Evolutionary conservation across 257 asterid genomes (phyloP), one percentile per base, ranked within the genome.

Genomic region (Solanum megistacrolobum): DNA sequence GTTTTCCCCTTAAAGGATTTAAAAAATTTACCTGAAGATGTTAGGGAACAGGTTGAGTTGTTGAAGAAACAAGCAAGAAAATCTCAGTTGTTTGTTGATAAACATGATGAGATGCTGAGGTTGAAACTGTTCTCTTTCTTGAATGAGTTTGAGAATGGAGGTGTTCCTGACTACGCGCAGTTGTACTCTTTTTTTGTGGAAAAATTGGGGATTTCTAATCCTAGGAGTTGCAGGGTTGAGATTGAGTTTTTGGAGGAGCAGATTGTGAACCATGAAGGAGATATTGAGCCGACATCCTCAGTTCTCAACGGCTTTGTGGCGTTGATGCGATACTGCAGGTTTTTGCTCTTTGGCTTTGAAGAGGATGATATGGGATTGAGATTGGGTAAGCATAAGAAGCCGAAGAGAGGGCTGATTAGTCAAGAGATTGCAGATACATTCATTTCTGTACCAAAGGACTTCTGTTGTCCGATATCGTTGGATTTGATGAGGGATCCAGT

Each of bases 401-500:
- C 66, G 0, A 97, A 91, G 87, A 92, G 87, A 85, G 96, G 96
- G 32, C 88, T 93, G 89, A 92, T 94, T 74, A 86, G 90, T 65
- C 90, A 73, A 88, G 98, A 94, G 89, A 95, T 95, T 58, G 98
- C 95, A 1, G 97, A 94, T 48, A 94, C 98, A 5, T 96, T 95
- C 87, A 84, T 92, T 62, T 90, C 96, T 9, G 88, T 92, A 21
- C 98, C 99, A 1, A 96, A 94, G 87, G 99, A 97, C 89, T 95
- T 97, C 81, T 92, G 96, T 86, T 97, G 99, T 88, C 98, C 99
- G 0, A 95, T 97, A 69, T 91, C 97, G 0, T 87, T 96, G 90
- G 99, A 97, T 88, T 89, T 97, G 91, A 97, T 97, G 98, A 93
- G 90, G 87, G 98, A 96, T 89, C 99, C 99, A 0, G 99, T 95